These are phyloP conservation scores for Filobasidium floriforme DNA, from an alignment of 768 basidiomycete species.

Conservation along the genomic window DNA sequence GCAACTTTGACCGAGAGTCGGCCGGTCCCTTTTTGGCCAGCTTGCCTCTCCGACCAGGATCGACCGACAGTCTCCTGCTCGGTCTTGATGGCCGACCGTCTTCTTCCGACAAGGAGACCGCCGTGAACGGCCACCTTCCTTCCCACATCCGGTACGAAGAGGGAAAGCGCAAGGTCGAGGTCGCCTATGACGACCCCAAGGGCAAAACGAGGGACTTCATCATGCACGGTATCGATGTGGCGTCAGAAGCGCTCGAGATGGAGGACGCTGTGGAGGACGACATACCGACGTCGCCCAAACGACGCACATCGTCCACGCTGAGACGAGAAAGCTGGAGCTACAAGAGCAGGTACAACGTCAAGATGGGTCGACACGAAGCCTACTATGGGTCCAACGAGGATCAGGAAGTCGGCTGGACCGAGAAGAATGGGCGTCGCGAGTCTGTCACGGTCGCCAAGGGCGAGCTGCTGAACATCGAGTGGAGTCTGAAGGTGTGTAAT, in stretches of 20 bases:
- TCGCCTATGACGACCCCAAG: slow-evolving; percentile 74
- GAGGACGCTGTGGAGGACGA: background rate
- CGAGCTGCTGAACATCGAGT: slow-evolving; percentile 78
- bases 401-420: slow-evolving; percentile 51
- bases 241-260: slow-evolving; percentile 59
- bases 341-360: slow-evolving; percentile 53
- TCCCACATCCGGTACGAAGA: slow-evolving; percentile 44
- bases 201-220: slow-evolving; percentile 70
- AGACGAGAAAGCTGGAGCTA: slow-evolving; percentile 57
- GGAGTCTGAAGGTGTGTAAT: slow-evolving; percentile 68
- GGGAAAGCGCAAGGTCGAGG: slow-evolving; percentile 61
- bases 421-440: slow-evolving; percentile 40
- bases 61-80: slow-evolving; percentile 71
- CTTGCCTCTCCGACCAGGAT: slow-evolving; percentile 62
- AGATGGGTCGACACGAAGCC: slow-evolving; percentile 64
- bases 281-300: background rate
- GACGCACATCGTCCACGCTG: background rate
- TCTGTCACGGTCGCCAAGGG: slow-evolving; percentile 47
- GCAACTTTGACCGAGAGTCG: slow-evolving; percentile 71
- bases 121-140: slow-evolving; percentile 12
- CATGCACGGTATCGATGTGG: slow-evolving; percentile 71
- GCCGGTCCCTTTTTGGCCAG: slow-evolving; percentile 67
- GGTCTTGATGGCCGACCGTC: slow-evolving; percentile 73
- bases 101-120: slow-evolving; percentile 4
- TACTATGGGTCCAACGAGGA: slow-evolving; percentile 62